phyloP scores from a whole-genome alignment of 805 yeast genomes.

The Zygosaccharomyces rouxii region DNA sequence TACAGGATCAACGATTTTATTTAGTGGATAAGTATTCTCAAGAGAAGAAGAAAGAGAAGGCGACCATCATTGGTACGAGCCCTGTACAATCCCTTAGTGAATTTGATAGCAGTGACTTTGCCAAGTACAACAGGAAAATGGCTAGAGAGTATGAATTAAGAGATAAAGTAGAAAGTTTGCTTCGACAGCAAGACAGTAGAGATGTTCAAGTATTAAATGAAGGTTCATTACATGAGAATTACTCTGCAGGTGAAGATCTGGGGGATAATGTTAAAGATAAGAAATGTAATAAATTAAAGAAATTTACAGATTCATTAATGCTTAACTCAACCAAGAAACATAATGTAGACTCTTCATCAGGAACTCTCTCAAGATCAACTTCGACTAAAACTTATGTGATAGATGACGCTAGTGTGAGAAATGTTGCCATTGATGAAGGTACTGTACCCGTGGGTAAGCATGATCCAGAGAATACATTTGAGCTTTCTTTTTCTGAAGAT shows the following conservation, averaged over 20 bases:
- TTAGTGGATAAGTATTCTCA: constrained; percentile 19
- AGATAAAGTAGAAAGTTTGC: constrained; percentile 22
- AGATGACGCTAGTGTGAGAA: constrained; percentile 22
- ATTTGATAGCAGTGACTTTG: constrained; percentile 29
- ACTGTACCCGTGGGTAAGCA: constrained; percentile 2
- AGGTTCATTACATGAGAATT: constrained; percentile 15
- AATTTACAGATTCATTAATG: not conserved
- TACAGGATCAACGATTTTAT: constrained; percentile 23
- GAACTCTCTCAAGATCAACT: constrained; percentile 5
- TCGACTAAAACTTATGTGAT: constrained; percentile 19
- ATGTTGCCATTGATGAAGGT: constrained; percentile 21
- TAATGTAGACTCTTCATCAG: not conserved
- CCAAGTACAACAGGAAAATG: constrained; percentile 34
- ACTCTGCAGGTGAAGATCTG: constrained; percentile 16
- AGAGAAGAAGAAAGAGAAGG: constrained; percentile 9
- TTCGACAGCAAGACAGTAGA: constrained; percentile 16
- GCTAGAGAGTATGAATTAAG: constrained; percentile 34
- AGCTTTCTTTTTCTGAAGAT: not conserved
- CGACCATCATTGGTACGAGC: constrained; percentile 6
- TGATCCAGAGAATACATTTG: not conserved
- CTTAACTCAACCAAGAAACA: not conserved
- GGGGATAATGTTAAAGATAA: not conserved
- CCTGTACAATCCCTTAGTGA: constrained; percentile 4
- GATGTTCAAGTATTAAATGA: constrained; percentile 20
- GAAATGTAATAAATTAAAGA: constrained; percentile 4